Conservation (phyloP, 2,329 filamentous ascomycete genomes). For the Diaporthe australafricana region DNA sequence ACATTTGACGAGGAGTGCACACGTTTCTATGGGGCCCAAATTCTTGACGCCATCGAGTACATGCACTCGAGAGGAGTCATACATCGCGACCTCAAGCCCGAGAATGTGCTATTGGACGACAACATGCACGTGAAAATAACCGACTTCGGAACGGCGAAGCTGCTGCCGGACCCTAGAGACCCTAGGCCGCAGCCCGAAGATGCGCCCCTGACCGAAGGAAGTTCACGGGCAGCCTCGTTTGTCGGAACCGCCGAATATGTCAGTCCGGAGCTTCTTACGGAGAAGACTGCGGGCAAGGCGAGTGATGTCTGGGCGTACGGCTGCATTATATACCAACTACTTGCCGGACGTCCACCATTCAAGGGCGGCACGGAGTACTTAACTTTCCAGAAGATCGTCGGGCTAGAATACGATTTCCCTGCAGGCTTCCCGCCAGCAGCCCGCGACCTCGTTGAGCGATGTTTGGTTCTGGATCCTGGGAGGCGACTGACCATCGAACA, state of each 20-base stretch:
- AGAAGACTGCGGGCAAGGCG: conserved; percentile 97
- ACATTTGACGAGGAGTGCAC: conserved; percentile 97
- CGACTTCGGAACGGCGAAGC: conserved; percentile 98
- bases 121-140: conserved; percentile 99
- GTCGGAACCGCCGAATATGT: conserved; percentile 99
- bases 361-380: conserved; percentile 96
- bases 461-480: conserved; percentile 88
- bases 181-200: conserved; percentile 51
- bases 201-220: conserved; percentile 57
- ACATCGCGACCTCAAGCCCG: conserved; percentile 94
- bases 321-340: conserved; percentile 95
- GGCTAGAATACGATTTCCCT: conserved; percentile 93
- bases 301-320: conserved; percentile 99
- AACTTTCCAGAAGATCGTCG: conserved; percentile 98
- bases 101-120: conserved; percentile 94
- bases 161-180: conserved; percentile 73
- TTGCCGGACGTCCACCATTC: conserved; percentile 96
- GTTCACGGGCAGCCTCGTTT: conserved; percentile 88
- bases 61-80: conserved; percentile 98
- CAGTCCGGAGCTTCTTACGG: conserved; percentile 94
- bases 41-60: conserved; percentile 95
- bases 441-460: conserved; percentile 88
- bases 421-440: conserved; percentile 87
- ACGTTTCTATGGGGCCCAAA: conserved; percentile 93
- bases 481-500: conserved; percentile 91